These are phyloP conservation scores for Glycine latifolia DNA, from an alignment of 306 rosid species.

Conservation along the genomic window DNA sequence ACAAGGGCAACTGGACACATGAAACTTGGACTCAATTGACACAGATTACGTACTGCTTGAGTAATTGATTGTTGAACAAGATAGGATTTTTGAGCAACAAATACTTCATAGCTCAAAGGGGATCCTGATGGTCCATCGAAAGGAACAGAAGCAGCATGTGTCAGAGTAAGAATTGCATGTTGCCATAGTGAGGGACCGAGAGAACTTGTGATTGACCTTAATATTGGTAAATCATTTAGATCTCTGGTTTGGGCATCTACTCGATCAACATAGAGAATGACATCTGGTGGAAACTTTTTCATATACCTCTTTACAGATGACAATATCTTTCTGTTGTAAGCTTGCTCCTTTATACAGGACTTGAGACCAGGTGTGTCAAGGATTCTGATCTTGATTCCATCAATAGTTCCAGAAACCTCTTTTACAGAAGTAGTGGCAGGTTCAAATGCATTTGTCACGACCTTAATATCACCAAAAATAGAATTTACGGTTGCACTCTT, in stretches of 20 bases:
- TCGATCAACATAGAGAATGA: slow-evolving; percentile 66
- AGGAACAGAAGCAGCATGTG: slow-evolving; percentile 69
- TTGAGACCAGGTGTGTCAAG: slow-evolving; percentile 71
- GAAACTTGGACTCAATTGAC: slow-evolving; percentile 47
- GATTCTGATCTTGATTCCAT: slow-evolving; percentile 64
- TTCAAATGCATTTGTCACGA: slow-evolving; percentile 56
- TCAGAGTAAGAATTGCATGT: slow-evolving; percentile 56
- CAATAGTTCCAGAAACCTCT: slow-evolving; percentile 58
- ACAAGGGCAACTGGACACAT: slow-evolving; percentile 60
- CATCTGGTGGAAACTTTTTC: slow-evolving; percentile 56
- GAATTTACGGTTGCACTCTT: slow-evolving; percentile 74
- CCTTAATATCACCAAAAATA: slow-evolving; percentile 59
- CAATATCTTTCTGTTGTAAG: slow-evolving; percentile 58
- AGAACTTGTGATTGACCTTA: slow-evolving; percentile 58
- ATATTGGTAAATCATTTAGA: slow-evolving; percentile 55
- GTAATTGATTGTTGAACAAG: slow-evolving; percentile 59
- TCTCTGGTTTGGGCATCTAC: slow-evolving; percentile 53
- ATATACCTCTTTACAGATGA: slow-evolving; percentile 51
- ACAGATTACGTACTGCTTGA: slow-evolving; percentile 49
- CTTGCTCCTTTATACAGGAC: slow-evolving; percentile 56
- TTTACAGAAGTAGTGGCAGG: slow-evolving; percentile 57
- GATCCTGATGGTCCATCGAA: slow-evolving; percentile 62
- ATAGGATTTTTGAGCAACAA: slow-evolving; percentile 55
- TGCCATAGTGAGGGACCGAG: slow-evolving; percentile 63
- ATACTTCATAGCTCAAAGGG: slow-evolving; percentile 57